Percentiles rank a stretch among this genome's conserved stretches.
These are phyloP conservation scores for Populus hybrid DNA, from an alignment of 441 rosid species.

Conservation along the genomic window DNA sequence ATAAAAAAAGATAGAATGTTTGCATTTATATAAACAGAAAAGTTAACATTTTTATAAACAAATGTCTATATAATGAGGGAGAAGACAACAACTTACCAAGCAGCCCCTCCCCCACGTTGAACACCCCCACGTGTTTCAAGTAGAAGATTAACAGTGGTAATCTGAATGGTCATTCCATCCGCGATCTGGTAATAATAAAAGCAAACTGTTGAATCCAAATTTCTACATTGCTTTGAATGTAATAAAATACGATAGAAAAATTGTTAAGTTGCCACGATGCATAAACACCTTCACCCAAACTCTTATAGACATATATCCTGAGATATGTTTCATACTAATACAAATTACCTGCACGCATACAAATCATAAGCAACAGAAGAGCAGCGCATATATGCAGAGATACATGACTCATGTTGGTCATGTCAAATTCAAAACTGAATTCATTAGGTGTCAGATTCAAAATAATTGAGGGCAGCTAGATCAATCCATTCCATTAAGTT, in stretches of 20 bases:
- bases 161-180: slow-evolving; percentile 96
- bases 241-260: not conserved
- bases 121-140: slow-evolving; percentile 87
- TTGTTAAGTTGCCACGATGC: not conserved
- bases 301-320: not conserved
- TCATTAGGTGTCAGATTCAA: not conserved
- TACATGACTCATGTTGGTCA: not conserved
- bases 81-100: slow-evolving; percentile 58
- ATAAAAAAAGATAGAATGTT: not conserved
- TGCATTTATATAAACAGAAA: not conserved
- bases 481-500: not conserved
- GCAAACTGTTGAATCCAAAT: slow-evolving; percentile 12
- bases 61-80: not conserved
- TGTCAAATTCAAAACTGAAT: not conserved
- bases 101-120: slow-evolving; percentile 66
- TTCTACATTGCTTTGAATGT: slow-evolving; percentile 1
- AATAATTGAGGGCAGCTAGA: not conserved
- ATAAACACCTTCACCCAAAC: not conserved
- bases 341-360: not conserved
- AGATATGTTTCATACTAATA: not conserved
- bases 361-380: too few species aligned
- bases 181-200: slow-evolving; percentile 65
- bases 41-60: not conserved
- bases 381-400: too few species aligned
- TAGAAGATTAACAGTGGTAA: slow-evolving; percentile 82